These are phyloP conservation scores for Picocystis salinarum DNA, from an alignment of 139 green algal genomes.

Conservation along the genomic window DNA sequence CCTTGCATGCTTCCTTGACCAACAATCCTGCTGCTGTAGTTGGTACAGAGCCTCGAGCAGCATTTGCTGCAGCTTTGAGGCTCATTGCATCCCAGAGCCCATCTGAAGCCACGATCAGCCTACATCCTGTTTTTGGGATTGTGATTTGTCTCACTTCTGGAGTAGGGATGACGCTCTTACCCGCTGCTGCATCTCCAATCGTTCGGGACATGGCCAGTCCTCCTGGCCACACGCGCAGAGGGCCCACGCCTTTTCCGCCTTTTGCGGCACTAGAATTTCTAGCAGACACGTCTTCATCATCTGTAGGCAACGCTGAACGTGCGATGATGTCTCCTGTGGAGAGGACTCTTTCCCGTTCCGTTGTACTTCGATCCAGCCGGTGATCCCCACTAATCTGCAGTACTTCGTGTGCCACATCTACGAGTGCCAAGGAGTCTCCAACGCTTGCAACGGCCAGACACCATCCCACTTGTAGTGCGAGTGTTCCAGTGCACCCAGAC, in stretches of 20 bases:
- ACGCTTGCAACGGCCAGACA: slow-evolving; percentile 63
- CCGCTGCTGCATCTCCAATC: slow-evolving; percentile 55
- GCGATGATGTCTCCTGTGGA: no score
- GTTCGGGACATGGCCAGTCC: slow-evolving; percentile 67
- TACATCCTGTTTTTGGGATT: slow-evolving; percentile 44
- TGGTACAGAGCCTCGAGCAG: slow-evolving; percentile 21
- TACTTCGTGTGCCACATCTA: slow-evolving; percentile 63
- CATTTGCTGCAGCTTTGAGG: slow-evolving; percentile 38
- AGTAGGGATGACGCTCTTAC: slow-evolving; percentile 41
- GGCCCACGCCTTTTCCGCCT: slow-evolving; percentile 48
- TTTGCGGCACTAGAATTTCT: slow-evolving; percentile 26
- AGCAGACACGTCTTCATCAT: slow-evolving; percentile 23
- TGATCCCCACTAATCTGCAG: slow-evolving; percentile 19
- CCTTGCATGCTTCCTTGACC: slow-evolving; percentile 13
- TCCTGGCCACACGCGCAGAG: slow-evolving; percentile 69
- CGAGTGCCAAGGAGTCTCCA: slow-evolving; percentile 58
- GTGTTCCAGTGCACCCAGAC: slow-evolving; percentile 53
- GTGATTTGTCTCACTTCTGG: slow-evolving; percentile 52
- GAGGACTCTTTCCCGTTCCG: slow-evolving; percentile 43
- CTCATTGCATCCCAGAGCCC: slow-evolving; percentile 71
- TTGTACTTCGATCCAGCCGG: slow-evolving; percentile 37
- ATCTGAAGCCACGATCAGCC: slow-evolving; percentile 70
- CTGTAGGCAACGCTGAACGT: no score
- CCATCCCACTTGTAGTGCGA: slow-evolving; percentile 44
- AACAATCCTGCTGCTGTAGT: slow-evolving; percentile 27